Base-by-base conservation (phyloP, 169 alveolate genomes). In the Plasmodium fragile region DNA sequence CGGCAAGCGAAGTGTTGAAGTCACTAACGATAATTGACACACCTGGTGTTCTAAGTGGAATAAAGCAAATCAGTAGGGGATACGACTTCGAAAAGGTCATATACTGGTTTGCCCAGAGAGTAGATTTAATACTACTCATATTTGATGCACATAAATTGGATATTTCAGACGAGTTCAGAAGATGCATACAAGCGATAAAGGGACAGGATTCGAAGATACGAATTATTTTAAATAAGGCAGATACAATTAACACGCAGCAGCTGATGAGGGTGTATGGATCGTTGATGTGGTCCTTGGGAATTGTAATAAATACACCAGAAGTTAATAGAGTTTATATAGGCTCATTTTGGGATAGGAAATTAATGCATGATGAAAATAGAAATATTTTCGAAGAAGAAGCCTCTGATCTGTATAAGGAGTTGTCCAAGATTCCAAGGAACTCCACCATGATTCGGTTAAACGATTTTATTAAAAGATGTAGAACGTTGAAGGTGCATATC, bases 81-180 rank as follows among this genome's bases (percentile, higher is more conserved):
- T 96, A 96, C 43, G 98, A 96, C 53, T 96, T 96, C 72, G 98
- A 96, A 81, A 96, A 96, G 6, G 98, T 96, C 2, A 95, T 96
- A 59, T 94, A 95, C 83, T 96, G 98, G 98, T 96, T 96, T 59
- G 97, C 97, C 1, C 97, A 96, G 72, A 80, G 97, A 1, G 97
- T 92, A 41, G 98, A 96, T 73, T 85, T 96, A 82, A 94, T 96
- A 34, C 55, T 96, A 13, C 93, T 96, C 22, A 72, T 96, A 11
- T 96, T 96, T 87, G 98, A 96, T 45, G 98, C 97, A n/a, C 97
- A 96, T 83, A 96, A 96, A 83, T 93, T 96, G 89, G 98, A 96
- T 82, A 96, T 96, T 36, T 93, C 97, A 2, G 98, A 96, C 72
- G 98, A 96, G 49, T 96, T 96, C 81, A 92, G 96, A 75, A 90